phyloP scores from a whole-genome alignment of 2,329 filamentous ascomycete genomes.

The Zasmidium citrigriseum region DNA sequence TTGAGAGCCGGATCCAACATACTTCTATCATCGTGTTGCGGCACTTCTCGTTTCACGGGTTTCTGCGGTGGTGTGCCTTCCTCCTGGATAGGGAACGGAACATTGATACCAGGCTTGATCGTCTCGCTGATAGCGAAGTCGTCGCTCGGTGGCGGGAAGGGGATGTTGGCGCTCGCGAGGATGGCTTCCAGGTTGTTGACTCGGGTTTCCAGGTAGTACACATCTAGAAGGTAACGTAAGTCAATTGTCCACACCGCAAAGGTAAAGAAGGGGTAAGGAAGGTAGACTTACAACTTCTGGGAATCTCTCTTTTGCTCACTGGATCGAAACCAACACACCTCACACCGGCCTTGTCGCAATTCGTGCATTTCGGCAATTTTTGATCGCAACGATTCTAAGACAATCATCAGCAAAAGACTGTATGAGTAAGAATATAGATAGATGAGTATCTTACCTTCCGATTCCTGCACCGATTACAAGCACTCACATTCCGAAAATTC shows the following conservation, averaged over 20 bases:
- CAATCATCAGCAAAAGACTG: background rate
- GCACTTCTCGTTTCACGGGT: slow-evolving; percentile 2
- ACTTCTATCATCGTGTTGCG: background rate
- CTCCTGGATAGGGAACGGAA: slow-evolving; percentile 33
- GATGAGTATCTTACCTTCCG: too few species aligned
- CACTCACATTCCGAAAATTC: slow-evolving; percentile 66
- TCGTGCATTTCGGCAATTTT: slow-evolving; percentile 83
- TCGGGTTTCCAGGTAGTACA: slow-evolving; percentile 89
- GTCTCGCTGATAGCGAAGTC: slow-evolving; percentile 55
- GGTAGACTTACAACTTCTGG: slow-evolving; percentile 57
- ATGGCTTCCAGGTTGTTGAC: slow-evolving; percentile 80
- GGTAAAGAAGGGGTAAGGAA: too few species aligned
- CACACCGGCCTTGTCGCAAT: slow-evolving; percentile 89
- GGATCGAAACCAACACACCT: slow-evolving; percentile 95
- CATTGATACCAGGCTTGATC: slow-evolving; percentile 39
- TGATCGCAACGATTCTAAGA: slow-evolving; percentile 84
- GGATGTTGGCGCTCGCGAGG: slow-evolving; percentile 67
- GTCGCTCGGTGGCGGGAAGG: slow-evolving; percentile 68
- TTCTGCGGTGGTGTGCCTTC: slow-evolving; percentile 16
- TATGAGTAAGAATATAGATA: background rate
- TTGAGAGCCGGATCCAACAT: slow-evolving; percentile 30
- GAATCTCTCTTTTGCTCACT: slow-evolving; percentile 94
- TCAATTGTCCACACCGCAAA: too few species aligned
- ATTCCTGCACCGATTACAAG: slow-evolving; percentile 88
- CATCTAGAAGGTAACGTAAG: slow-evolving; percentile 49